Base-by-base conservation (phyloP, 2,329 filamentous ascomycete genomes). In the Boeremia exigua region DNA sequence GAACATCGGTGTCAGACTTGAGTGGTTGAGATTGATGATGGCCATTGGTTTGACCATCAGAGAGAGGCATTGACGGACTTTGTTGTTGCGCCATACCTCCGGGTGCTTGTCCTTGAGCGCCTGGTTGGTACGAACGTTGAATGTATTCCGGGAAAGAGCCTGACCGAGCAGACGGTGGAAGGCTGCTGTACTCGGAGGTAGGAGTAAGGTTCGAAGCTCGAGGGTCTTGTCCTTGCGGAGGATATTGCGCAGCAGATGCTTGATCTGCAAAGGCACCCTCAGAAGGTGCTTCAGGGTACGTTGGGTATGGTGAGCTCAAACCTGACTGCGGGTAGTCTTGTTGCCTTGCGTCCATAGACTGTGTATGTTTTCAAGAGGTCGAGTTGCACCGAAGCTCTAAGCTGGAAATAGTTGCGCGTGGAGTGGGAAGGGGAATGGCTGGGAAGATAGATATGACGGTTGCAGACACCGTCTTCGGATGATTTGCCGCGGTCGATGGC, bases 61-160 rank as follows among this genome's bases (percentile, higher is more conserved):
- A 85, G 82, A 91, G 83, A 87, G 89, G 85, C 84, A 91, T 86
- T 81, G 91, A 96, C 92, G 91, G 91, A 96, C 93, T 96, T 89
- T 91, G 91, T 89, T 92, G 87, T 91, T 96, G 92, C 87, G 93
- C 92, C 93, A 97, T 97, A 88, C 88, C 89, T 87, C 87, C 89
- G 80, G 88, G 86, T 80, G 87, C 87, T 80, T 85, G 87, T 78
- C 87, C 84, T 77, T 87, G 86, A 78, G 85, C 88, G 81, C 85
- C 86, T 78, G 91, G 65, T 79, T 92, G 89, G 82, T 95, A 95
- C 81, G 76, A 82, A 74, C 92, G 90, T 91, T 73, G 88, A 76
- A 95, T 86, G 78, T 96, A 92, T 71, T 96, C 92, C 76, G 91
- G 89, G 74, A 94, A 96, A 57, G 89, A 88, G 79, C 88, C 86